Percentiles rank a stretch among this genome's conserved stretches.
These are phyloP conservation scores for Roridomyces roridus DNA, from an alignment of 768 basidiomycete species.

Conservation along the genomic window DNA sequence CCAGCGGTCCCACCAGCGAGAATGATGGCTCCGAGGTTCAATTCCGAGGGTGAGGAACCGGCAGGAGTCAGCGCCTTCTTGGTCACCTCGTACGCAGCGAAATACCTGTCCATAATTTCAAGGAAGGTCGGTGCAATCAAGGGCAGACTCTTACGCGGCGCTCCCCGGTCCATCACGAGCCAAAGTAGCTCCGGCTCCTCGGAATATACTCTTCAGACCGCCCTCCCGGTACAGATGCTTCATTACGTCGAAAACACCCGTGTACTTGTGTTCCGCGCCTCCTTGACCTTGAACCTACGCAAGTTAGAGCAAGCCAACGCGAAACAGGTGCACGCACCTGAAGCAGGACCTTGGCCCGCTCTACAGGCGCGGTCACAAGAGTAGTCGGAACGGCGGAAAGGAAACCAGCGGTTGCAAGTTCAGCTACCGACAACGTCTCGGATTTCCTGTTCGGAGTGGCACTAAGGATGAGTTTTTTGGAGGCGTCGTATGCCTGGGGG, in stretches of 20 bases:
- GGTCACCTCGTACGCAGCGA: slow-evolving; percentile 94
- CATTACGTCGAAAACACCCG: slow-evolving; percentile 91
- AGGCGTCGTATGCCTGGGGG: slow-evolving; percentile 86
- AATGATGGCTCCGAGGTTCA: slow-evolving; percentile 87
- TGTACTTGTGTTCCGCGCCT: slow-evolving; percentile 73
- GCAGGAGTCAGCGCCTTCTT: slow-evolving; percentile 87
- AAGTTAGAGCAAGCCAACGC: slow-evolving; percentile 12
- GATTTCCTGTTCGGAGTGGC: slow-evolving; percentile 79
- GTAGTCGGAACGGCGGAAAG: slow-evolving; percentile 93
- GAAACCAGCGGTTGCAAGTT: slow-evolving; percentile 93
- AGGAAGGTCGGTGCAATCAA: neutral
- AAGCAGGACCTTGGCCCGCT: slow-evolving; percentile 94
- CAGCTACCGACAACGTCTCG: slow-evolving; percentile 67
- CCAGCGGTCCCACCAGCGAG: slow-evolving; percentile 94
- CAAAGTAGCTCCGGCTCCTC: slow-evolving; percentile 93
- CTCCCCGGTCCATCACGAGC: slow-evolving; percentile 96
- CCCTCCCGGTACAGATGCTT: slow-evolving; percentile 93
- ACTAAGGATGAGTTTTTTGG: slow-evolving; percentile 83
- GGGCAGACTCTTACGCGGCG: slow-evolving; percentile 74
- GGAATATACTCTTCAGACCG: slow-evolving; percentile 88
- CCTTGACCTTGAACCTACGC: slow-evolving; percentile 89
- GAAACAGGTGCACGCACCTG: slow-evolving; percentile 58
- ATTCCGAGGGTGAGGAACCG: slow-evolving; percentile 77
- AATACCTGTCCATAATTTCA: slow-evolving; percentile 67
- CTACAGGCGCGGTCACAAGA: slow-evolving; percentile 92